Evolutionary conservation across 768 basidiomycete genomes (phyloP).

Genomic region (Tulasnella sp.): DNA sequence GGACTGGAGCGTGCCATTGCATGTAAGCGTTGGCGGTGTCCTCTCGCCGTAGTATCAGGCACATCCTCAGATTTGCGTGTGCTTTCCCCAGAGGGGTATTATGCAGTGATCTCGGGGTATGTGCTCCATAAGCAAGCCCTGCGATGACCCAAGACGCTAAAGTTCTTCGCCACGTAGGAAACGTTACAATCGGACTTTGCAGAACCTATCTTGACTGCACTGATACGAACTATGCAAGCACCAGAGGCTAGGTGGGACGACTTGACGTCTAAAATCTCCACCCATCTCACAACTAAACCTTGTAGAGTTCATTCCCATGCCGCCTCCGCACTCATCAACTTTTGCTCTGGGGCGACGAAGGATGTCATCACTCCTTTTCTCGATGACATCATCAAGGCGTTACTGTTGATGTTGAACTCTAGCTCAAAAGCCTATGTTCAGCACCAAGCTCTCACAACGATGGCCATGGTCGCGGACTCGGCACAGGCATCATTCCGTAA

Average conservation of each 20-base stretch:
- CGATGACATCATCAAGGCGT: slow-evolving; percentile 63
- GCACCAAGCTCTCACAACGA: slow-evolving; percentile 76
- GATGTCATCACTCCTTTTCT: slow-evolving; percentile 66
- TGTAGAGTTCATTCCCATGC: slow-evolving; percentile 75
- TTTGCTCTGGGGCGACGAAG: slow-evolving; percentile 75
- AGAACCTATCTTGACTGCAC: slow-evolving; percentile 51
- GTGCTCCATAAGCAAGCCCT: slow-evolving; percentile 15
- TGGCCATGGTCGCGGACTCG: slow-evolving; percentile 83
- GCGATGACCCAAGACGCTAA: not conserved
- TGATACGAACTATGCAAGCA: slow-evolving; percentile 64
- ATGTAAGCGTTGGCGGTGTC: slow-evolving; percentile 38
- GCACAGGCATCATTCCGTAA: slow-evolving; percentile 69
- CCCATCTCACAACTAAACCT: not conserved
- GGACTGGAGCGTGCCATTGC: slow-evolving; percentile 77
- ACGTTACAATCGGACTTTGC: slow-evolving; percentile 64
- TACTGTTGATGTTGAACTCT: slow-evolving; percentile 39
- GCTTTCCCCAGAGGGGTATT: slow-evolving; percentile 55
- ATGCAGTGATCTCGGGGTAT: slow-evolving; percentile 77
- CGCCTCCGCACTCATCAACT: slow-evolving; percentile 80
- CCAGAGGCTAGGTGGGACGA: slow-evolving; percentile 52
- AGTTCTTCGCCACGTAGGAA: slow-evolving; percentile 35
- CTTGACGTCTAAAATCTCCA: not conserved
- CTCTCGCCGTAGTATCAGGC: slow-evolving; percentile 17
- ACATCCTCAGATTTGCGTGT: slow-evolving; percentile 6
- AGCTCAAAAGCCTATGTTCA: slow-evolving; percentile 63